Percentiles rank a stretch among this genome's conserved stretches.
phyloP scores from a whole-genome alignment of 805 yeast species.

The Wickerhamomyces strasburgensis region DNA sequence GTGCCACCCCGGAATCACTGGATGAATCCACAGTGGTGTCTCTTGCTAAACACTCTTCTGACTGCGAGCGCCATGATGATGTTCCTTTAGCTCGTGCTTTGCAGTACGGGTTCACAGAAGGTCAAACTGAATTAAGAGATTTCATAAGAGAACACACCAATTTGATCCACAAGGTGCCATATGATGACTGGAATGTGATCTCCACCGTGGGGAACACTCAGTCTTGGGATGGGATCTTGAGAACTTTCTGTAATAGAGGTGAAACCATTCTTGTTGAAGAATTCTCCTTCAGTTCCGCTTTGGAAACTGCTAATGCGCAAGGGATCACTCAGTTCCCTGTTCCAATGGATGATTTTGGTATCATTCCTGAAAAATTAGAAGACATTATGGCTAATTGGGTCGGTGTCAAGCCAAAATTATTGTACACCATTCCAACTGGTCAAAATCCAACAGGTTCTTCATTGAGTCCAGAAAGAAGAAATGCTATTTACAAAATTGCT shows the following conservation, averaged over 20 bases:
- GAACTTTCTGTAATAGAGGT: conserved; percentile 73
- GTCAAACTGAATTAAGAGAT: conserved; percentile 63
- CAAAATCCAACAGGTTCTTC: conserved; percentile 98
- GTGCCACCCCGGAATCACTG: conserved; percentile 43
- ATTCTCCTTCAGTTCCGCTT: conserved; percentile 75
- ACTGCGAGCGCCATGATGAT: conserved; percentile 43
- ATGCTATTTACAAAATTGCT: conserved; percentile 68
- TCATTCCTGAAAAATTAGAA: conserved; percentile 67
- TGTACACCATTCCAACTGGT: conserved; percentile 92
- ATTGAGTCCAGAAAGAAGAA: conserved; percentile 70
- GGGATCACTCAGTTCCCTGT: conserved; percentile 68
- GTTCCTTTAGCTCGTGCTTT: conserved; percentile 79
- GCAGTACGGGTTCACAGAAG: conserved; percentile 87
- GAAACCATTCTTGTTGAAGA: conserved; percentile 84
- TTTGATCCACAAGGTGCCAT: conserved; percentile 38
- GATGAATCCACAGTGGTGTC: conserved; percentile 32
- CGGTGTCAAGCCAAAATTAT: conserved; percentile 71
- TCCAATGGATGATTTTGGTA: conserved; percentile 74
- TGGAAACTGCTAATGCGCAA: conserved; percentile 73
- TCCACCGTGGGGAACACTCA: conserved; percentile 85
- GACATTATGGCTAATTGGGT: conserved; percentile 64
- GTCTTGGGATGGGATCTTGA: conserved; percentile 76
- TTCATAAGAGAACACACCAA: conserved; percentile 77
- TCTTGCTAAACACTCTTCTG: conserved; percentile 37
- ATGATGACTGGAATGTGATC: conserved; percentile 68